These are phyloP conservation scores for Peribolospora kevripleyi DNA, from an alignment of 768 basidiomycete genomes.

Conservation along the genomic window DNA sequence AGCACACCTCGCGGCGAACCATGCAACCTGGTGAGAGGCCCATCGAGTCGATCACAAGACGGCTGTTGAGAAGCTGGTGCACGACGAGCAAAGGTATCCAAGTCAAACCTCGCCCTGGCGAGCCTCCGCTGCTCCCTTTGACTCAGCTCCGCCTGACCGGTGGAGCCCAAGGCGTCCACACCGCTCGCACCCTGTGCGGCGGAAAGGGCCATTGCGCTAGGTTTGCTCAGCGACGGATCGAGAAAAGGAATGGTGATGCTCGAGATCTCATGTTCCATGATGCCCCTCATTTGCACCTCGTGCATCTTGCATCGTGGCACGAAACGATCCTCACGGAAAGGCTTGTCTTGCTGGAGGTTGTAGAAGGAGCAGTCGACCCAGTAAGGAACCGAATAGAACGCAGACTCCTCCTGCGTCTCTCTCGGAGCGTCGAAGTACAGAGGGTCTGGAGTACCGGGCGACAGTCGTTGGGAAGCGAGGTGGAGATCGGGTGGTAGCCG, in stretches of 20 bases:
- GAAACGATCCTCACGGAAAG: conserved; percentile 37
- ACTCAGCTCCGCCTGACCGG: too few relatives aligned
- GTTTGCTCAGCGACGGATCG: conserved; percentile 12
- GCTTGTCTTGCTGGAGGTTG: conserved; percentile 22
- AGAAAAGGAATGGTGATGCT: conserved; percentile 70
- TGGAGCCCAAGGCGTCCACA: too few relatives aligned
- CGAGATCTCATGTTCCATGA: conserved; percentile 72
- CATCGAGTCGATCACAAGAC: too few relatives aligned
- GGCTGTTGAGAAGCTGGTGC: too few relatives aligned
- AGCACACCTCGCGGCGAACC: too few relatives aligned
- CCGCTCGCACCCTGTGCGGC: too few relatives aligned
- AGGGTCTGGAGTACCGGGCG: conserved; percentile 10
- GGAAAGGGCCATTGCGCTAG: too few relatives aligned
- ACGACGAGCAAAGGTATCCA: too few relatives aligned
- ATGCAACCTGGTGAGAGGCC: too few relatives aligned
- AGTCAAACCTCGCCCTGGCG: too few relatives aligned
- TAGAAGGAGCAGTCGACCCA: conserved; percentile 24
- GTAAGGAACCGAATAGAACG: conserved; percentile 28
- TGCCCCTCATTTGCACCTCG: conserved; percentile 80
- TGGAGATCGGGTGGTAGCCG: not conserved
- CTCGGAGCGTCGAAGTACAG: conserved; percentile 17
- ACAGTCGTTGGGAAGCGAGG: not conserved
- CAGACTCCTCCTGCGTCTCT: conserved; percentile 25
- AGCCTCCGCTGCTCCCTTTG: too few relatives aligned
- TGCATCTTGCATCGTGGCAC: conserved; percentile 90